These are phyloP conservation scores for Adansonia rubrostipa DNA, from an alignment of 441 rosid genomes.

Conservation along the genomic window DNA sequence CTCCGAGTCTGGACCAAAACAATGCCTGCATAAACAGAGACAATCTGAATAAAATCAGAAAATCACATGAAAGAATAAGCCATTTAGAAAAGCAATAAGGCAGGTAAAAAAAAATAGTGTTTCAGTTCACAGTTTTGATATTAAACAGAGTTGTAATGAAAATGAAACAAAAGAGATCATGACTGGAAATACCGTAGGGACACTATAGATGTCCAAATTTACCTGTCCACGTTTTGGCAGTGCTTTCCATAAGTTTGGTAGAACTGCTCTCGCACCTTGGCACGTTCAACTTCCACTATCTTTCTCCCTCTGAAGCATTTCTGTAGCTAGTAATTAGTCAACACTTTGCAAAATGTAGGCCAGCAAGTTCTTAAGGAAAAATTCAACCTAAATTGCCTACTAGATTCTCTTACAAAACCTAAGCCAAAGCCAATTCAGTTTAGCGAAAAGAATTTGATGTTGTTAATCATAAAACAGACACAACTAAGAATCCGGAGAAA, in stretches of 20 bases:
- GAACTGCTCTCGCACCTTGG: constrained; percentile 69
- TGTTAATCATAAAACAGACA: background rate
- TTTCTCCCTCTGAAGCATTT: constrained; percentile 96
- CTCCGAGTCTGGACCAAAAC: constrained; percentile 84
- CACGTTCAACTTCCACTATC: constrained; percentile 64
- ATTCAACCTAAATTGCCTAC: constrained; percentile 6
- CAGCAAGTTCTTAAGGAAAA: constrained; percentile 20
- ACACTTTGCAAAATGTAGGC: constrained; percentile 34
- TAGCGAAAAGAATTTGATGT: background rate
- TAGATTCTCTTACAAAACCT: background rate
- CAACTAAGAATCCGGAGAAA: background rate
- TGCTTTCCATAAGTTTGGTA: constrained; percentile 60
- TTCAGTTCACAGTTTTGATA: background rate
- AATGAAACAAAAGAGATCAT: background rate
- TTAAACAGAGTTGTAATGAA: background rate
- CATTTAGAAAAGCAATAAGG: constrained; percentile 17
- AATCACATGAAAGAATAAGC: constrained; percentile 7
- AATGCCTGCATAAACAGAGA: constrained; percentile 59
- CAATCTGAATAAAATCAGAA: constrained; percentile 25
- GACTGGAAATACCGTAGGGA: constrained; percentile 4
- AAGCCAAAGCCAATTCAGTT: background rate
- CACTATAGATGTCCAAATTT: constrained; percentile 16
- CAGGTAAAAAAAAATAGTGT: background rate
- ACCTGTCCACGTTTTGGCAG: constrained; percentile 84
- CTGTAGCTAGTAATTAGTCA: constrained; percentile 62